phyloP scores from a whole-genome alignment of 352 stramenopile genomes.

The Phytophthora pistaciae region DNA sequence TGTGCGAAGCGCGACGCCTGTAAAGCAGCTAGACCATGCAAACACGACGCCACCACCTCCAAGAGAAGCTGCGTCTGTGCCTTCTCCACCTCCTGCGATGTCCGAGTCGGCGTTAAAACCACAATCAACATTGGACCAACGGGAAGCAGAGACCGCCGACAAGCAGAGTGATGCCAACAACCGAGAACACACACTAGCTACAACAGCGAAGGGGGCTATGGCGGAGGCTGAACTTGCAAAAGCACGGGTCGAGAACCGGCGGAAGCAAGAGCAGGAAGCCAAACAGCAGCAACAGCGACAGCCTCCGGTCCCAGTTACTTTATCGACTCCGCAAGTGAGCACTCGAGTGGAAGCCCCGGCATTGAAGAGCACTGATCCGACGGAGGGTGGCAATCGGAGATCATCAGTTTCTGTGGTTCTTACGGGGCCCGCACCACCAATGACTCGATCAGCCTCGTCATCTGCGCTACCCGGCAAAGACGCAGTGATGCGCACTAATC shows the following conservation, averaged over 20 bases:
- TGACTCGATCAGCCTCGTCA: slow-evolving; percentile 41
- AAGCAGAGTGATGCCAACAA: slow-evolving; percentile 18
- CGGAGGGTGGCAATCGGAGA: background rate
- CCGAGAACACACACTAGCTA: slow-evolving; percentile 47
- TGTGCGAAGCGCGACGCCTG: slow-evolving; percentile 6
- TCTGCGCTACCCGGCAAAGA: slow-evolving; percentile 28
- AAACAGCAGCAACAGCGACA: slow-evolving; percentile 41
- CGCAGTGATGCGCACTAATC: background rate
- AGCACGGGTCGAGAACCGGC: slow-evolving; percentile 64
- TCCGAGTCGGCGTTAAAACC: background rate
- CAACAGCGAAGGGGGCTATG: slow-evolving; percentile 65
- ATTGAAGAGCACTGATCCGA: background rate
- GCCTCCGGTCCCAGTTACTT: background rate
- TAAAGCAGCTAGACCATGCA: slow-evolving; percentile 3
- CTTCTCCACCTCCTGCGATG: slow-evolving; percentile 1
- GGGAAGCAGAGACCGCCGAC: background rate
- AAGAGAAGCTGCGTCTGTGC: background rate
- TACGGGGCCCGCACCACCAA: background rate
- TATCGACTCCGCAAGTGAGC: background rate
- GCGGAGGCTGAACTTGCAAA: slow-evolving; percentile 79
- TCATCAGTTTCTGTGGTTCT: slow-evolving; percentile 12
- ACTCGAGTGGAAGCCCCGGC: background rate
- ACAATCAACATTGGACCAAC: slow-evolving; percentile 10
- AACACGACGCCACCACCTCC: background rate
- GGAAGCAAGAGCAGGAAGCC: slow-evolving; percentile 63